Evolutionary conservation across 2,329 filamentous ascomycete species (phyloP).

Genomic region (Teratosphaeria nubilosa): DNA sequence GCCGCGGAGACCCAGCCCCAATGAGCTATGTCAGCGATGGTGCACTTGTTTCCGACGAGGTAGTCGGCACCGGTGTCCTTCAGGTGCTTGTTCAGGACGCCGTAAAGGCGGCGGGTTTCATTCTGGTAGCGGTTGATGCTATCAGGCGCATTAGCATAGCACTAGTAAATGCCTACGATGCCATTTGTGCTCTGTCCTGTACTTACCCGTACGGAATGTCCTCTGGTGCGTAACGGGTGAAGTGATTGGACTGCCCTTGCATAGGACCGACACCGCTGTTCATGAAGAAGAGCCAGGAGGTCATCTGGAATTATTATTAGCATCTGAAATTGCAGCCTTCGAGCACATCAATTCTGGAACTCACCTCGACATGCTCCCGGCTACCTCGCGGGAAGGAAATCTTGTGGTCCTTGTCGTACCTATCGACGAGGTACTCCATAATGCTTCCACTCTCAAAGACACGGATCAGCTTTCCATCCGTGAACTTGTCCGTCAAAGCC

Average conservation of each 20-base stretch:
- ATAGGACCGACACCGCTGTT: conserved; percentile 51
- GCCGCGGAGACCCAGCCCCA: conserved; percentile 66
- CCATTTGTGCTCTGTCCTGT: background rate
- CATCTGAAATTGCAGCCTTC: background rate
- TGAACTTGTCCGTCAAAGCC: conserved; percentile 69
- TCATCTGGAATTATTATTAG: conserved; percentile 40
- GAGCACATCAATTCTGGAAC: background rate
- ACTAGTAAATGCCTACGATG: background rate
- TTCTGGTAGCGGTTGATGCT: conserved; percentile 69
- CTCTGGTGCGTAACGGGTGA: conserved; percentile 70
- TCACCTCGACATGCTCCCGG: conserved; percentile 57
- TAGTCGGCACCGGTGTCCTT: conserved; percentile 39
- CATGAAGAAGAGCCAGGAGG: conserved; percentile 63
- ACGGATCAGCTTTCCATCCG: conserved; percentile 60
- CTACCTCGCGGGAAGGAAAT: conserved; percentile 66
- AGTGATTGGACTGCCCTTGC: conserved; percentile 64
- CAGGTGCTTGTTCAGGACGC: conserved; percentile 65
- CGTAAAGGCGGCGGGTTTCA: conserved; percentile 74
- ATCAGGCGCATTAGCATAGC: background rate
- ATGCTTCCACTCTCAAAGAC: conserved; percentile 69
- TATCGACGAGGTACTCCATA: conserved; percentile 39
- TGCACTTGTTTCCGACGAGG: conserved; percentile 54
- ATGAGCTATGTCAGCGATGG: conserved; percentile 66
- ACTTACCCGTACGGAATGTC: conserved; percentile 58
- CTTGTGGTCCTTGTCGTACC: conserved; percentile 71